Conservation (phyloP, 345 rosid genomes). For the Gossypium rotundifolium region DNA sequence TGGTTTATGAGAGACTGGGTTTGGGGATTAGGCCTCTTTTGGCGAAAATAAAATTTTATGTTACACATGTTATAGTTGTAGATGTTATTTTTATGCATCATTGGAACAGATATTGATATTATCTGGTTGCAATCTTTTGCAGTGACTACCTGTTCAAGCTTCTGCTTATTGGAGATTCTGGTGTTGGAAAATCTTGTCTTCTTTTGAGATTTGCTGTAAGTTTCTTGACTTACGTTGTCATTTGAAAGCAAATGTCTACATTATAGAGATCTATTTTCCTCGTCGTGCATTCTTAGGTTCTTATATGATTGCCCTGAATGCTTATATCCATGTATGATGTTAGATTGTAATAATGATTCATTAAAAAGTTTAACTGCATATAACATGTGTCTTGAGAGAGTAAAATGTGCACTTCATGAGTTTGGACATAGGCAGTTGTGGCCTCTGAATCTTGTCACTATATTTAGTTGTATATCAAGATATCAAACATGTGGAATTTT, state of each 20-base stretch:
- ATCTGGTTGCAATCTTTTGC: slow-evolving; percentile 13
- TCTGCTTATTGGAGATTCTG: slow-evolving; percentile 56
- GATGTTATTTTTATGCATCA: neutral
- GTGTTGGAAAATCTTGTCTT: slow-evolving; percentile 59
- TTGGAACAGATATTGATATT: neutral
- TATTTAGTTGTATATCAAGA: neutral
- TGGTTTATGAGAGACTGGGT: neutral
- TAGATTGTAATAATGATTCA: too few relatives aligned
- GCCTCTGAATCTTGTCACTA: neutral
- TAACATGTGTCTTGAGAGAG: too few relatives aligned
- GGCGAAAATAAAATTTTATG: neutral
- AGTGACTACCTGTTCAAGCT: slow-evolving; percentile 63
- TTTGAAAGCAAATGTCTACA: neutral
- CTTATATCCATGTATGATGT: too few relatives aligned
- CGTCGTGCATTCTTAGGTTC: neutral
- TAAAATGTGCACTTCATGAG: too few relatives aligned
- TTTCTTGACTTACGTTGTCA: neutral
- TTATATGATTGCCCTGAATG: too few relatives aligned
- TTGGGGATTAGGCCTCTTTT: neutral
- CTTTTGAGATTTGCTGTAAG: slow-evolving; percentile 56
- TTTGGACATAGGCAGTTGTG: neutral
- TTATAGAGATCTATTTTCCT: neutral
- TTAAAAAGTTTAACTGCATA: too few relatives aligned
- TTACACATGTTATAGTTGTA: neutral
- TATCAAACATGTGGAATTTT: neutral